phyloP scores from a whole-genome alignment of 2,329 filamentous ascomycete genomes.

The Trichoderma asperellum region DNA sequence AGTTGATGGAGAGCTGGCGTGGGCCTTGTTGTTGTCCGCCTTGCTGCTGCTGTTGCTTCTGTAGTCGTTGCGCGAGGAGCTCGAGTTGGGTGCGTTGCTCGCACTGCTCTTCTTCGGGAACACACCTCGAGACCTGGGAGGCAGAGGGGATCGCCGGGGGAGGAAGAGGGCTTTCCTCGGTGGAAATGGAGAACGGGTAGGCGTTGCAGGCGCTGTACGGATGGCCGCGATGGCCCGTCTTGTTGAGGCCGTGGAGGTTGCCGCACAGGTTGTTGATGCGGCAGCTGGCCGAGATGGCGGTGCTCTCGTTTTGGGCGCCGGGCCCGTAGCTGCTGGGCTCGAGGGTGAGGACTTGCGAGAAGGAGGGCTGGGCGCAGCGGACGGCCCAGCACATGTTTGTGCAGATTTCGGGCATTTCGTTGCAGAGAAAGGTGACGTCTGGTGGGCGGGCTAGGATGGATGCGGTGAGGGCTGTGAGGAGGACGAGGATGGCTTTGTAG shows the following conservation, averaged over 20 bases:
- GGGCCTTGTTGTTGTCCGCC: constrained; percentile 7
- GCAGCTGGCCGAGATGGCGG: constrained; percentile 27
- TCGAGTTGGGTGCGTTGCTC: constrained; percentile 26
- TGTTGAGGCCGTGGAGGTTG: constrained; percentile 19
- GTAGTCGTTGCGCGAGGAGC: constrained; percentile 10
- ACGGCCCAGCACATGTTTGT: constrained; percentile 36
- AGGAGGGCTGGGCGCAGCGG: constrained; percentile 32
- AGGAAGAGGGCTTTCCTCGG: constrained; percentile 23
- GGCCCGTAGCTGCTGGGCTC: constrained; percentile 20
- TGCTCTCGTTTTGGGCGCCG: constrained; percentile 1
- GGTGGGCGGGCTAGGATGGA: constrained; percentile 27
- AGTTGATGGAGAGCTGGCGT: constrained; percentile 28
- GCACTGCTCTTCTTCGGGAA: constrained; percentile 29
- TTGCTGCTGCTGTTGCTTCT: constrained; percentile 17
- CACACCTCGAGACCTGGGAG: constrained; percentile 33
- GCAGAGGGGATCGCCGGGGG: neutral
- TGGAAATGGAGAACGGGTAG: constrained; percentile 32
- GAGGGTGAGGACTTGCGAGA: constrained; percentile 30
- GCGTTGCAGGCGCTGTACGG: constrained; percentile 30
- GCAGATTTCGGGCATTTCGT: constrained; percentile 33
- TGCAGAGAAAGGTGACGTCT: constrained; percentile 33
- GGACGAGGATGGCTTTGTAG: constrained; percentile 3
- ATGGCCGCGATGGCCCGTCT: constrained; percentile 29
- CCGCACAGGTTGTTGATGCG: constrained; percentile 30
- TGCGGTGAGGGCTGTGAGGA: constrained; percentile 1